Evolutionary conservation across 116 monocot species (phyloP), one percentile per base, ranked within the genome.

Genomic region (Posidonia oceanica): DNA sequence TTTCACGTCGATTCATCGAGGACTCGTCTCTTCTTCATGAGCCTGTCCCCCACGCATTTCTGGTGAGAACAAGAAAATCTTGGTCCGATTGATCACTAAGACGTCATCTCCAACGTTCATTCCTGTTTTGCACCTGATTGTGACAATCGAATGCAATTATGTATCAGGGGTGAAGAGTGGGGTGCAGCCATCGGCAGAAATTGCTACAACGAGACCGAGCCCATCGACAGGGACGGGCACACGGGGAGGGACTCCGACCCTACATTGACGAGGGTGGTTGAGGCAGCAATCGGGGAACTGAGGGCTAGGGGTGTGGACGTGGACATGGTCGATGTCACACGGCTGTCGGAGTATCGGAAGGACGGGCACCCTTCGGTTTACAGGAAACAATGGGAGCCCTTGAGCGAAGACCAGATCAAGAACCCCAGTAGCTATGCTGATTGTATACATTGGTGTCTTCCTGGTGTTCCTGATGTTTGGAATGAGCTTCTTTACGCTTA

Each of bases 21-120:
- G 80, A 83, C 80, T 38, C 69, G 69, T 39, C 69, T 88, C 48
- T 88, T 80, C 74, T 85, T 85, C 63, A 70, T 86, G 75, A 84
- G 83, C 88, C 78, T 88, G 77, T 94, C 94, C 14, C 91, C 94
- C 0, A 91, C 90, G 5, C 94, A 94, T 69, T 79, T 74, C 42
- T 79, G 85, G 89, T 86, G 54, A 4, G 3, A 29, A 29, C 29
- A 1, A 29, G 29, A 1, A 29, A 29, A 29, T 29, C n/a, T n/a
- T n/a, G n/a, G n/a, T n/a, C n/a, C n/a, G n/a, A n/a, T n/a, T n/a
- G n/a, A n/a, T n/a, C n/a, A n/a, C n/a, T n/a, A n/a, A n/a, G n/a
- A n/a, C n/a, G n/a, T n/a, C n/a, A 29, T 29, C 29, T 29, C 29
- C 29, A 29, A 1, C 29, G 29, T 29, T 1, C 29, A 29, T 29